A percentile compares a stretch with the other conserved stretches of the same genome.
Evolutionary conservation across 768 basidiomycete genomes (phyloP).

Genomic region (Chalciporus piperatus): DNA sequence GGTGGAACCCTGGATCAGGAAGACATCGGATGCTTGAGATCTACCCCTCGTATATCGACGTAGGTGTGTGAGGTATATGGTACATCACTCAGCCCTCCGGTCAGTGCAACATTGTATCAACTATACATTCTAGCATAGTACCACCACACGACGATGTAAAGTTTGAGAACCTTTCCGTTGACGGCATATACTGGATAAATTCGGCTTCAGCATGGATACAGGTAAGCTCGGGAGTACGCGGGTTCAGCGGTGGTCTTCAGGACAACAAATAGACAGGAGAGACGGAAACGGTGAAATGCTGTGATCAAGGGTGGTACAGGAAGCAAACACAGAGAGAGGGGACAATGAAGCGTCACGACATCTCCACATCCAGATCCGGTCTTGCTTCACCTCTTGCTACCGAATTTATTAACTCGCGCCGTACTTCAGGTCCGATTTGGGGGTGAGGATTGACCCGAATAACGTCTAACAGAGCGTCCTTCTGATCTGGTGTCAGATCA

Average conservation of each 20-base stretch:
- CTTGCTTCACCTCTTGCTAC: conserved; percentile 83
- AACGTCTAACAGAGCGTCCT: conserved; percentile 94
- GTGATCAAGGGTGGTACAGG: background rate
- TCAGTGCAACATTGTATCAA: background rate
- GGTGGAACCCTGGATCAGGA: conserved; percentile 39
- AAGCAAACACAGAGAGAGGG: background rate
- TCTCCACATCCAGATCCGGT: conserved; percentile 60
- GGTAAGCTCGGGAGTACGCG: too few species aligned
- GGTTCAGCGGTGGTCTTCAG: too few species aligned
- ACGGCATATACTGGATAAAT: too few species aligned
- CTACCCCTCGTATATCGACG: background rate
- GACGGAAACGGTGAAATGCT: background rate
- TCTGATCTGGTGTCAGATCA: conserved; percentile 95
- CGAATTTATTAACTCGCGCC: conserved; percentile 85
- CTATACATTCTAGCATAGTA: too few species aligned
- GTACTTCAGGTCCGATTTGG: conserved; percentile 85
- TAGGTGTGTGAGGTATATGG: background rate
- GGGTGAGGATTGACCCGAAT: conserved; percentile 81
- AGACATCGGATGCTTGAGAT: conserved; percentile 7
- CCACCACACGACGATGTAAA: too few species aligned
- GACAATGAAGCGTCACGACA: conserved; percentile 39
- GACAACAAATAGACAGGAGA: too few species aligned
- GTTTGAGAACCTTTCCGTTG: too few species aligned
- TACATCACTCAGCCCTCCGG: background rate
- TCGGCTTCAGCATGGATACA: too few species aligned